These are phyloP conservation scores for Talaromyces borbonicus DNA, from an alignment of 495 filamentous ascomycete species.

Conservation along the genomic window DNA sequence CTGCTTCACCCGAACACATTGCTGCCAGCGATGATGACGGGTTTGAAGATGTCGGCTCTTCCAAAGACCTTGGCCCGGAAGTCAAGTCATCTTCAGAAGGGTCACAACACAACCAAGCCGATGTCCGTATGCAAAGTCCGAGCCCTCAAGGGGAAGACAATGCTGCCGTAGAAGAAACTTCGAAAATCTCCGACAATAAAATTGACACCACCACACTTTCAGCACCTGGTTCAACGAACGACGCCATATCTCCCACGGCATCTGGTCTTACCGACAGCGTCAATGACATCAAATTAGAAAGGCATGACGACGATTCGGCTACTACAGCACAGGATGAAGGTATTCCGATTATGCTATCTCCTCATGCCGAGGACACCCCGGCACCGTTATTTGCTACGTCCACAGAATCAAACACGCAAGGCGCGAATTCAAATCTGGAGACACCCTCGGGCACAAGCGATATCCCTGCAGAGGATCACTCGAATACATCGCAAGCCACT, in stretches of 20 bases:
- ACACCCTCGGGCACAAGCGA: background rate
- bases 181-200: constrained; percentile 4
- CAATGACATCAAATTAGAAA: constrained; percentile 39
- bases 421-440: background rate
- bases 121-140: background rate
- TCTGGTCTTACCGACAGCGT: constrained; percentile 42
- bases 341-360: constrained; percentile 28
- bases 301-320: constrained; percentile 17
- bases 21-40: constrained; percentile 84
- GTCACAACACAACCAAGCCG: background rate
- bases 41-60: constrained; percentile 80
- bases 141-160: constrained; percentile 4
- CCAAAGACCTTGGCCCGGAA: constrained; percentile 47
- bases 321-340: constrained; percentile 7
- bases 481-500: background rate
- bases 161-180: constrained; percentile 8
- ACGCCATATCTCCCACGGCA: constrained; percentile 38
- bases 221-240: constrained; percentile 8
- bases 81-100: constrained; percentile 22
- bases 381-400: constrained; percentile 50
- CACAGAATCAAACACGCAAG: constrained; percentile 12
- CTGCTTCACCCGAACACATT: constrained; percentile 51
- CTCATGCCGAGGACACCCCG: constrained; percentile 57
- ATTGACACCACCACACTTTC: constrained; percentile 8
- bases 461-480: constrained; percentile 8